phyloP scores from a whole-genome alignment of 2,329 filamentous ascomycete species.

The Colletotrichum sojae region DNA sequence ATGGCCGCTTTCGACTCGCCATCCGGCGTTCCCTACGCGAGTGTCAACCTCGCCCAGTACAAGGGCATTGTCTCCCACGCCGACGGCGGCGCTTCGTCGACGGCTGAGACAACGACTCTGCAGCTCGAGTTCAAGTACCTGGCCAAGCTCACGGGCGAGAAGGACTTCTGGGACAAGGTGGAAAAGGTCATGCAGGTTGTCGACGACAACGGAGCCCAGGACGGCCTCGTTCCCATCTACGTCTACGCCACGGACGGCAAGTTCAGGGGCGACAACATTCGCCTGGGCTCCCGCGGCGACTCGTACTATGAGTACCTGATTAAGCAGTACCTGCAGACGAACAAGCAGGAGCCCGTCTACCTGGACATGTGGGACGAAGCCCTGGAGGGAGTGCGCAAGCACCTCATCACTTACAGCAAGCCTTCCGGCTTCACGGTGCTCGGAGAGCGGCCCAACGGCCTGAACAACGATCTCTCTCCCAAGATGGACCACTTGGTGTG shows the following conservation, averaged over 20 bases:
- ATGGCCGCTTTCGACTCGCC: conserved; percentile 89
- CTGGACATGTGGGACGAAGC: conserved; percentile 94
- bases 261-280: conserved; percentile 89
- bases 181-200: conserved; percentile 94
- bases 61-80: conserved; percentile 85
- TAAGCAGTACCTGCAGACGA: conserved; percentile 97
- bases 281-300: conserved; percentile 92
- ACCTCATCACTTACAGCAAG: conserved; percentile 90
- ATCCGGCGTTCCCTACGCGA: conserved; percentile 91
- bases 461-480: conserved; percentile 76
- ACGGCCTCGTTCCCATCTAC: conserved; percentile 93
- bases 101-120: conserved; percentile 90
- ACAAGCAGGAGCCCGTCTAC: conserved; percentile 87
- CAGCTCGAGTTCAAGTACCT: conserved; percentile 99
- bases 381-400: conserved; percentile 87
- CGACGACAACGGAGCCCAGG: conserved; percentile 83
- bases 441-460: conserved; percentile 84
- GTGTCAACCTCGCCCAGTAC: conserved; percentile 85
- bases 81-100: conserved; percentile 90
- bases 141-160: conserved; percentile 93
- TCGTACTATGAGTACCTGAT: conserved; percentile 99
- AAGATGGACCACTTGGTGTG: conserved; percentile 99
- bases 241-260: conserved; percentile 83
- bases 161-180: conserved; percentile 90
- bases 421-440: conserved; percentile 88